Evolutionary conservation across 495 filamentous ascomycete species (phyloP), one percentile per base, ranked within the genome.

Genomic region (Haplographium delicatum): DNA sequence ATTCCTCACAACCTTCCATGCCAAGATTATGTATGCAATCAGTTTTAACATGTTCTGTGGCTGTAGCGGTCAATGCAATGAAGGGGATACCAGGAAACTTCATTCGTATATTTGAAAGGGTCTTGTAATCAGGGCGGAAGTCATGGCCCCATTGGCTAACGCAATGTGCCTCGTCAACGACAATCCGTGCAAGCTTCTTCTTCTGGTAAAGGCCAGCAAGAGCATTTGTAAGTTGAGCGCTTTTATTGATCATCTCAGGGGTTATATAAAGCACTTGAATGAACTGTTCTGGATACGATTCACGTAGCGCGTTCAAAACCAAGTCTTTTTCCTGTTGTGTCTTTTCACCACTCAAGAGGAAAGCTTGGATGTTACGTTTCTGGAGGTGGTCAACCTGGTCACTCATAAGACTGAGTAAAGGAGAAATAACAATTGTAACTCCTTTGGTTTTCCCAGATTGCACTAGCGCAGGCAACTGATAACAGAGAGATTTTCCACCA

Each of bases 111-210:
- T 78, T 72, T 16, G 90, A 89, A 1, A 99, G 72, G 27, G 81
- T 72, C 62, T 95, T 95, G 68, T 99, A 99, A 65, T 97, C 94
- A 0, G 91, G 91, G 24, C 94, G 85, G 63, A 99, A 99, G 64
- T 99, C 93, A 59, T 99, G 93, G 10, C 93, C 93, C 93, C 93
- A 99, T 66, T 97, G 89, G 65, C 91, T 96, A 19, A 99, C 91
- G 64, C 93, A 99, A 63, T 99, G 93, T 13, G 93, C 93, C 66
- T 99, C 93, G 54, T 99, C 93, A 40, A 99, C 93, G 26, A 97
- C 94, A 43, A 99, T 80, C 28, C 93, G 81, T 8, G 93, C 93
- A 10, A 99, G 78, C 51, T 79, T 85, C 5, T 72, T 66, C 23
- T 79, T 79, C 15, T 54, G 54, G 53, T 93, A 74, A 16, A 99